Evolutionary conservation across 2,329 filamentous ascomycete species (phyloP).

Genomic region (Phialophora chinensis): DNA sequence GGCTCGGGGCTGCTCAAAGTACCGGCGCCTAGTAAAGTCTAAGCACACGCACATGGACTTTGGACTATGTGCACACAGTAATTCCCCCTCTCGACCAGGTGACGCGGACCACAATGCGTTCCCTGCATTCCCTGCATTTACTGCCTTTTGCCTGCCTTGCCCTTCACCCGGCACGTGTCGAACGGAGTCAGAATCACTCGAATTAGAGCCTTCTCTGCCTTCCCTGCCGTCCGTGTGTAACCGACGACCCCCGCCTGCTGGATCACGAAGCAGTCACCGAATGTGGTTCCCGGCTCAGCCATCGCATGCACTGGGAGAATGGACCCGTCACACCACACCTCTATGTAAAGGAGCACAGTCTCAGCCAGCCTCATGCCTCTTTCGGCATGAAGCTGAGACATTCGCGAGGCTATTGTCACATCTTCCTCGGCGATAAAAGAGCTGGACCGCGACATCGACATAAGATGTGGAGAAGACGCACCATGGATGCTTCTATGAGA

Average conservation of each 20-base stretch:
- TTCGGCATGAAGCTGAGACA: slow-evolving; percentile 1
- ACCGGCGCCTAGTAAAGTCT: slow-evolving; percentile 11
- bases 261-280: neutral
- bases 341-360: neutral
- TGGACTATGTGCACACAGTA: neutral
- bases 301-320: neutral
- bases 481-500: neutral
- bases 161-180: neutral
- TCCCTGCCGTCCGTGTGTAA: slow-evolving; percentile 19
- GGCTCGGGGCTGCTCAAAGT: neutral
- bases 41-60: slow-evolving; percentile 14
- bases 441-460: neutral
- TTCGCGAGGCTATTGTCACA: neutral
- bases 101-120: neutral
- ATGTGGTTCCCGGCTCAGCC: slow-evolving; percentile 9
- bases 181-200: neutral
- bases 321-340: slow-evolving; percentile 1
- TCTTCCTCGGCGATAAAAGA: neutral
- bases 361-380: slow-evolving; percentile 6
- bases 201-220: neutral
- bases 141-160: slow-evolving; percentile 1
- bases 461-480: neutral
- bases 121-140: neutral
- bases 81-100: neutral
- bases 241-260: slow-evolving; percentile 2